phyloP scores from a whole-genome alignment of 495 filamentous ascomycete genomes.

The Penicillium bialowiezense region DNA sequence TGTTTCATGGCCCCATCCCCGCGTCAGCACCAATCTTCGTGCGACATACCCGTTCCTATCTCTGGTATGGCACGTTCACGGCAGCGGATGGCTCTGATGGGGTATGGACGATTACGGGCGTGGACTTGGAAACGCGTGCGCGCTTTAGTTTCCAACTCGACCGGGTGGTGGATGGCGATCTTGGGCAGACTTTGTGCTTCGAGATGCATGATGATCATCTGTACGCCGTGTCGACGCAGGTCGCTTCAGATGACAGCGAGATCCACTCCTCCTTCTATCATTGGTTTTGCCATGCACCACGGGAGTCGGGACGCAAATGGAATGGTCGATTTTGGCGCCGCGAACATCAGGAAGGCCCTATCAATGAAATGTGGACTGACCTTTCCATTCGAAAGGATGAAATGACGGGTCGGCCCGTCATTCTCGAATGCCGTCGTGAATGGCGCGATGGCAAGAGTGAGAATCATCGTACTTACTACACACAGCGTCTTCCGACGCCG shows the following conservation, averaged over 20 bases:
- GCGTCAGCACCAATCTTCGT: constrained; percentile 47
- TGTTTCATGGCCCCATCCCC: constrained; percentile 2
- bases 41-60: constrained; percentile 59
- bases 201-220: constrained; percentile 67
- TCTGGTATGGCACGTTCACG: constrained; percentile 61
- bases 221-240: constrained; percentile 69
- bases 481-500: constrained; percentile 52
- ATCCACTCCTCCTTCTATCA: constrained; percentile 69
- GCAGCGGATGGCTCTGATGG: constrained; percentile 12
- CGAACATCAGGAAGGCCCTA: constrained; percentile 67
- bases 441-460: constrained; percentile 60
- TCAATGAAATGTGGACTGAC: constrained; percentile 75
- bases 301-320: constrained; percentile 15
- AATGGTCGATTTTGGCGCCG: constrained; percentile 58
- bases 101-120: constrained; percentile 58
- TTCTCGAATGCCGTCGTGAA: constrained; percentile 70
- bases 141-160: constrained; percentile 9
- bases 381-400: constrained; percentile 65
- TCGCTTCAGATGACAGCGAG: constrained; percentile 61
- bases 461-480: constrained; percentile 68
- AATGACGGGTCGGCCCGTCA: constrained; percentile 53
- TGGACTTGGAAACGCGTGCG: constrained; percentile 40
- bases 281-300: constrained; percentile 59
- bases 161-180: constrained; percentile 38
- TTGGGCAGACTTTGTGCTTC: constrained; percentile 69